Percentiles rank a stretch among this genome's conserved stretches.
These are phyloP conservation scores for Cladophialophora yegresii DNA, from an alignment of 2,329 filamentous ascomycete species.

Conservation along the genomic window DNA sequence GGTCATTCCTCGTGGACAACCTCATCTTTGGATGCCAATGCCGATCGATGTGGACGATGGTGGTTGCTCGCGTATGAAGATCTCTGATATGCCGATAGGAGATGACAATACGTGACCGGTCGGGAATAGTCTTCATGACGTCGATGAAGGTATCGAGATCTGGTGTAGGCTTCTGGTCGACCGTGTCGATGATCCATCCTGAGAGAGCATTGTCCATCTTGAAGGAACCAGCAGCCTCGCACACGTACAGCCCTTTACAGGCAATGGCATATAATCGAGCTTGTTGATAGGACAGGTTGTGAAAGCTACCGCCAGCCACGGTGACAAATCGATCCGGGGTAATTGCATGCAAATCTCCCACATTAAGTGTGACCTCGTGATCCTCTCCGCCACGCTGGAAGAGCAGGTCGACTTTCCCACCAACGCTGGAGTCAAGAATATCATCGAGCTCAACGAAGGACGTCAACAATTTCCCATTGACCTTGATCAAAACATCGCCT, in stretches of 20 bases:
- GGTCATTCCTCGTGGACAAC: slow-evolving; percentile 85
- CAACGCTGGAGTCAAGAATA: slow-evolving; percentile 86
- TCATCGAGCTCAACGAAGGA: slow-evolving; percentile 91
- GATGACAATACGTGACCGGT: slow-evolving; percentile 80
- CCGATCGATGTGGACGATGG: slow-evolving; percentile 86
- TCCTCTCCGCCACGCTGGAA: slow-evolving; percentile 88
- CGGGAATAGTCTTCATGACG: slow-evolving; percentile 84
- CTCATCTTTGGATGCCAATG: slow-evolving; percentile 98
- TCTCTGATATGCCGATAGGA: slow-evolving; percentile 95
- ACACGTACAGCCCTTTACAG: slow-evolving; percentile 89
- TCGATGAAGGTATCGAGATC: slow-evolving; percentile 86
- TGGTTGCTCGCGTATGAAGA: slow-evolving; percentile 89
- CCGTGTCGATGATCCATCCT: slow-evolving; percentile 89
- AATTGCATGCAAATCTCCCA: slow-evolving; percentile 89
- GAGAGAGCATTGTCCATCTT: slow-evolving; percentile 87
- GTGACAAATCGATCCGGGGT: slow-evolving; percentile 95
- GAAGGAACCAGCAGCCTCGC: slow-evolving; percentile 92
- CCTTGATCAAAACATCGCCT: slow-evolving; percentile 88
- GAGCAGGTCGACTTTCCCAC: slow-evolving; percentile 72
- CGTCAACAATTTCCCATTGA: slow-evolving; percentile 89
- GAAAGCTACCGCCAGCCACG: slow-evolving; percentile 91
- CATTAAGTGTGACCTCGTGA: slow-evolving; percentile 77
- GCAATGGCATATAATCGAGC: slow-evolving; percentile 93
- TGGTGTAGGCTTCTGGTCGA: slow-evolving; percentile 88
- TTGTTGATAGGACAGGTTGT: slow-evolving; percentile 95